These are phyloP conservation scores for Paragyromitra xinjiangensis DNA, from an alignment of 495 filamentous ascomycete genomes.

Conservation along the genomic window DNA sequence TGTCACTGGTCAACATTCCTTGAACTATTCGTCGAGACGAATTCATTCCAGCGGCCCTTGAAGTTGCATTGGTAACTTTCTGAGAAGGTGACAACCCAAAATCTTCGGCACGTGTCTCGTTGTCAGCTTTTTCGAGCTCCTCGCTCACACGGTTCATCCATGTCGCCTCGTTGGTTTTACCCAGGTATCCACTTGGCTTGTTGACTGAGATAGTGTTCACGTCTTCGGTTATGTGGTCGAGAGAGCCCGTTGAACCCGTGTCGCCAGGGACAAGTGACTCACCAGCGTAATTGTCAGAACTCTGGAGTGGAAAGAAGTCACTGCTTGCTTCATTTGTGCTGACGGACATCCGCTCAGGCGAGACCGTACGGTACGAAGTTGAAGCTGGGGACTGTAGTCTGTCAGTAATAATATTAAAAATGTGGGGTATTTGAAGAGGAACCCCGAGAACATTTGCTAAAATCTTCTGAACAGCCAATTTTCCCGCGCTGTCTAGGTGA, in stretches of 20 bases:
- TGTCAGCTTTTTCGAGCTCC: constrained; percentile 16
- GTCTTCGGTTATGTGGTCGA: constrained; percentile 25
- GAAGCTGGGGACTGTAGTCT: constrained; percentile 11
- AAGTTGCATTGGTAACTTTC: neutral
- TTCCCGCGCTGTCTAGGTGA: constrained; percentile 1
- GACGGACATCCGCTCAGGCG: constrained; percentile 10
- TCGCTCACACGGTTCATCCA: constrained; percentile 31
- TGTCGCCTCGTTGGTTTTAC: constrained; percentile 20
- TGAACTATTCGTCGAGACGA: neutral
- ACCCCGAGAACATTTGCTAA: constrained; percentile 20
- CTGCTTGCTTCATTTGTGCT: constrained; percentile 1
- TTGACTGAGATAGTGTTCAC: constrained; percentile 42
- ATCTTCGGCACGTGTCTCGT: neutral
- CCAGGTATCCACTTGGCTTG: constrained; percentile 39
- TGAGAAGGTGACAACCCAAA: neutral
- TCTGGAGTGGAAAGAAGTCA: neutral
- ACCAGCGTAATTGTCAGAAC: constrained; percentile 4
- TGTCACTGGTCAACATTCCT: constrained; percentile 29
- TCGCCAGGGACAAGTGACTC: constrained; percentile 31
- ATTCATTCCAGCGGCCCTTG: neutral
- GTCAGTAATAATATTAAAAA: neutral
- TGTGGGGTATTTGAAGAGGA: neutral
- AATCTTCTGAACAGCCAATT: neutral
- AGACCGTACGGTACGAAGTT: neutral
- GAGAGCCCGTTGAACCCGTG: constrained; percentile 16